Percentiles rank a stretch among this genome's conserved stretches.
Evolutionary conservation across 75 land plant genomes (phyloP).

Genomic region (Cunninghamia lanceolata): DNA sequence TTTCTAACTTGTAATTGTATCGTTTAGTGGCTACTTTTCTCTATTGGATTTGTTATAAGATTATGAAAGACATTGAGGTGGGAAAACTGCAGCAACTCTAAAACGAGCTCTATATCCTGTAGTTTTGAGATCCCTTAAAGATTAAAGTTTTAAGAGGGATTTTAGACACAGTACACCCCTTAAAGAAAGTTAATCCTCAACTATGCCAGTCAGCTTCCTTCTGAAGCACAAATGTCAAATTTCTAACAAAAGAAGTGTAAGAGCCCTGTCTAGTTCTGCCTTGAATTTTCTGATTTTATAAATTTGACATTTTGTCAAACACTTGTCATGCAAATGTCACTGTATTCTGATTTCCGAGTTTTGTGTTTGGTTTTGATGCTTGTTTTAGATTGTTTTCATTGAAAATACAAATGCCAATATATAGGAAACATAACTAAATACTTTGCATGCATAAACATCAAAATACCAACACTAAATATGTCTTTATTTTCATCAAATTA

Average conservation of each 20-base stretch:
- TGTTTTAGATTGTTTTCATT: too few species aligned
- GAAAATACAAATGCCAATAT: too few species aligned
- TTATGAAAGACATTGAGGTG: background rate
- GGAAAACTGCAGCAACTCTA: background rate
- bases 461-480: too few species aligned
- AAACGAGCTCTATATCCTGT: background rate
- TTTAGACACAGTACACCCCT: background rate
- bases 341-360: too few species aligned
- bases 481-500: too few species aligned
- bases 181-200: background rate
- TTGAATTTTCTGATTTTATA: too few species aligned
- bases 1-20: background rate
- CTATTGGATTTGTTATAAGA: background rate
- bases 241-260: background rate
- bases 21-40: background rate
- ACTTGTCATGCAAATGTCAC: too few species aligned
- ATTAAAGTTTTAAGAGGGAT: background rate
- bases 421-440: too few species aligned
- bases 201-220: background rate
- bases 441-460: too few species aligned
- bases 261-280: too few species aligned
- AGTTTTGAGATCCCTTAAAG: background rate
- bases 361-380: too few species aligned
- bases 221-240: background rate
- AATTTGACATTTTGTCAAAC: too few species aligned